Percentiles rank a stretch among this genome's conserved stretches.
Evolutionary conservation across 352 stramenopile species (phyloP).

Genomic region (Pythium biforme): DNA sequence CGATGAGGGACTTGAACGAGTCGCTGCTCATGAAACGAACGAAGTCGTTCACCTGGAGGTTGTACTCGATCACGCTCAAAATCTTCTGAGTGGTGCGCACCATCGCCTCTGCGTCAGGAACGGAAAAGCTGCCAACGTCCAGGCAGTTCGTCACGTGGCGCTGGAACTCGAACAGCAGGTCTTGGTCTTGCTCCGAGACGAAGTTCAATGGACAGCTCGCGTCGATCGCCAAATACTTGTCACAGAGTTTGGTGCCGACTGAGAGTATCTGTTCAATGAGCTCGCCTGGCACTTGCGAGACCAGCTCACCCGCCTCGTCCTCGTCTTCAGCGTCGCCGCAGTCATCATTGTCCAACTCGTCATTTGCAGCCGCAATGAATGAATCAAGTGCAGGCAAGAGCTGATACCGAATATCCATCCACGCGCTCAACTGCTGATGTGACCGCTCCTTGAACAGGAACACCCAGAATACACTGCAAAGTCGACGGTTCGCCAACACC

Average conservation of each 20-base stretch:
- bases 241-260: constrained; percentile 48
- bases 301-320: constrained; percentile 6
- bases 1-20: constrained; percentile 76
- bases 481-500: constrained; percentile 66
- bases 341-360: constrained; percentile 26
- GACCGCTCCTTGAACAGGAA: constrained; percentile 85
- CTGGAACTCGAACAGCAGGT: constrained; percentile 59
- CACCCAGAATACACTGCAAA: constrained; percentile 88
- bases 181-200: constrained; percentile 60
- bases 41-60: constrained; percentile 86
- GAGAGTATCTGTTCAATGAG: constrained; percentile 71
- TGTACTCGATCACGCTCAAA: constrained; percentile 59
- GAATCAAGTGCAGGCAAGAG: constrained; percentile 59
- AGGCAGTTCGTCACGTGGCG: constrained; percentile 53
- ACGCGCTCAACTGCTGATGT: constrained; percentile 78
- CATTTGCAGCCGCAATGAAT: constrained; percentile 46
- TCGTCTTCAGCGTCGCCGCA: constrained; percentile 27
- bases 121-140: constrained; percentile 62
- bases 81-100: constrained; percentile 56
- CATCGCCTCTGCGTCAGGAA: constrained; percentile 62
- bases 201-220: constrained; percentile 68
- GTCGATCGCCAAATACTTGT: constrained; percentile 57
- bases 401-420: constrained; percentile 81
- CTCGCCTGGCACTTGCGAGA: constrained; percentile 40
- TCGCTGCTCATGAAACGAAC: constrained; percentile 83